Evolutionary conservation across 805 yeast species (phyloP).

Genomic region (Scheffersomyces amazonensis): DNA sequence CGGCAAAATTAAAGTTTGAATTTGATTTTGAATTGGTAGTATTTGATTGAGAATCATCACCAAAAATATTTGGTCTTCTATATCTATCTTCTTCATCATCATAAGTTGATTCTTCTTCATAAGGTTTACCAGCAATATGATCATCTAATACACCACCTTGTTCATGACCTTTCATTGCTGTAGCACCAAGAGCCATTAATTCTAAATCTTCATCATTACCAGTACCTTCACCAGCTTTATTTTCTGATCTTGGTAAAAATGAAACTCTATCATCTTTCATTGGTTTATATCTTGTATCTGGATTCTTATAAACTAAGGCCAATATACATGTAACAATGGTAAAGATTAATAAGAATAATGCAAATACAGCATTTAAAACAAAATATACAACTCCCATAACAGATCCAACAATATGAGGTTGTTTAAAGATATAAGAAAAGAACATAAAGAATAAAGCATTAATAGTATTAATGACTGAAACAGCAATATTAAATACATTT

Average conservation of each 20-base stretch:
- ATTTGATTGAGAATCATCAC: background rate
- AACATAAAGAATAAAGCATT: conserved; percentile 86
- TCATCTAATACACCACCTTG: conserved; percentile 16
- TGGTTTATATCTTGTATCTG: conserved; percentile 93
- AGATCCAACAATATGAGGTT: conserved; percentile 85
- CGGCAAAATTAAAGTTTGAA: background rate
- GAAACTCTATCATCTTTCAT: conserved; percentile 95
- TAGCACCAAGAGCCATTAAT: conserved; percentile 69
- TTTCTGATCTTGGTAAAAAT: conserved; percentile 72
- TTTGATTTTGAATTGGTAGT: background rate
- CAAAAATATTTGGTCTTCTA: no score
- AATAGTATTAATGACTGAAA: conserved; percentile 73
- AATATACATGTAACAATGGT: conserved; percentile 84
- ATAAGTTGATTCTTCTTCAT: conserved; percentile 6
- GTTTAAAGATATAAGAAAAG: conserved; percentile 79
- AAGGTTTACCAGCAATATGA: conserved; percentile 6
- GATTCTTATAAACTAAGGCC: conserved; percentile 84
- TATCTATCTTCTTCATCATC: conserved; percentile 4
- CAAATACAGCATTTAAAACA: conserved; percentile 84
- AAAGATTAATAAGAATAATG: conserved; percentile 75
- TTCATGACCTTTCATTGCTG: conserved; percentile 60
- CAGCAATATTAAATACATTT: conserved; percentile 86
- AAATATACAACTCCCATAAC: conserved; percentile 90
- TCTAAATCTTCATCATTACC: conserved; percentile 49
- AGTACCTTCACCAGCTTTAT: conserved; percentile 15